Percentiles rank a stretch among this genome's conserved stretches.
Conservation (phyloP, 352 stramenopile species). For the Aphanomyces invadans region DNA sequence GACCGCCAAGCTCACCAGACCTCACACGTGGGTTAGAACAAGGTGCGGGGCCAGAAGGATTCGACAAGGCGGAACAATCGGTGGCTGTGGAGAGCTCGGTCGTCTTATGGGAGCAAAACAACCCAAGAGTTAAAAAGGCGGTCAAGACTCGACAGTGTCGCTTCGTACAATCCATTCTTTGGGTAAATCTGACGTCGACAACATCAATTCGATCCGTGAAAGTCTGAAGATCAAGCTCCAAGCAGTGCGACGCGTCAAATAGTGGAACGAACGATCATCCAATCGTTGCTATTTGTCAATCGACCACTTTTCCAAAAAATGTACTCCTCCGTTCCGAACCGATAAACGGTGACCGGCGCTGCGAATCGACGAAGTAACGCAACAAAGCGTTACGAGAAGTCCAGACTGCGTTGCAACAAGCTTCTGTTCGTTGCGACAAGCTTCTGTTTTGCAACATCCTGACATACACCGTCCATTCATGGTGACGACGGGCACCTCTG, state of each 20-base stretch:
- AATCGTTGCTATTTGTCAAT: too few species aligned
- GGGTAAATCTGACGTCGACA: neutral
- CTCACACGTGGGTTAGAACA: too few species aligned
- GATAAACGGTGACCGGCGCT: neutral
- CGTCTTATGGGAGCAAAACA: too few species aligned
- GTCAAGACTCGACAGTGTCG: neutral
- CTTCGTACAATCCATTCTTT: neutral
- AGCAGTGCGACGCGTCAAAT: neutral
- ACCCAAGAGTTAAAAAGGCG: neutral
- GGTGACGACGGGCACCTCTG: slow-evolving; percentile 8
- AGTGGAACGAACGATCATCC: too few species aligned
- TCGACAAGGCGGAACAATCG: too few species aligned
- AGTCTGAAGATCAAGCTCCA: neutral
- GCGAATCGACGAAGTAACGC: neutral
- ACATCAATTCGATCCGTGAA: too few species aligned
- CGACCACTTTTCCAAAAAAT: neutral
- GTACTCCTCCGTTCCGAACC: slow-evolving; percentile 1
- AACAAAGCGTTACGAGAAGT: slow-evolving; percentile 14
- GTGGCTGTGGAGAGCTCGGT: too few species aligned
- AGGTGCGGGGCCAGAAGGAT: too few species aligned
- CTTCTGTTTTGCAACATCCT: slow-evolving; percentile 11
- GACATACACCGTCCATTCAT: slow-evolving; percentile 1
- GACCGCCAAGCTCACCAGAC: too few species aligned
- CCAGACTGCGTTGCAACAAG: slow-evolving; percentile 17
- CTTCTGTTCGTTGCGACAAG: too few species aligned